Evolutionary conservation across 2,329 filamentous ascomycete species (phyloP), one percentile per base, ranked within the genome.

Genomic region (Xylariaceae sp.): DNA sequence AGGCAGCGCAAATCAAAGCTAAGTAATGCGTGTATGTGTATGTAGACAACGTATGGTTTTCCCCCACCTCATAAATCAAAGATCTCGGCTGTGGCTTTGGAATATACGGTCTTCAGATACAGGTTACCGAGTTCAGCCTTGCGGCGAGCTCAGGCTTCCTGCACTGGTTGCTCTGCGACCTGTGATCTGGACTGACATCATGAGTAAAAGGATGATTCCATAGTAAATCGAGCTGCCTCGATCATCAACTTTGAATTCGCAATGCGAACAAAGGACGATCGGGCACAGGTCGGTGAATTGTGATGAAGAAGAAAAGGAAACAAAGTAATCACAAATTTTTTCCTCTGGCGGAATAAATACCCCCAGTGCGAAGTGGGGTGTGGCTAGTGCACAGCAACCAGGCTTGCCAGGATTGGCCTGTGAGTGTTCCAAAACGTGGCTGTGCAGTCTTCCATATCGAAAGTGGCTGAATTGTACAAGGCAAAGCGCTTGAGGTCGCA

Each of bases 171-270:
- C 76, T 96, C 88, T 96, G 76, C 91, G 88, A 95, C 87, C 90
- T 95, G 92, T 96, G 91, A 90, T 92, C 91, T 87, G 89, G 90
- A 91, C 89, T 87, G 83, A 90, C 88, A 92, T 86, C 90, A 92
- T 87, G 67, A 21, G 77, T 71, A 76, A 74, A 74, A 75, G 77
- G 84, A 87, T 91, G 89, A 87, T 92, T 90, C 90, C 87, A 91
- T 75, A 73, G 72, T 79, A 84, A 91, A 91, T 68, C 90, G 90
- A 94, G 86, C 87, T 94, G 90, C 86, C 82, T 72, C 85, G 90
- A 84, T 78, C 84, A 82, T 93, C 90, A 76, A 94, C 91, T 78
- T 87, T 84, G 81, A 83, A 84, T 79, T 80, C 79, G 79, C 73
- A 71, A 65, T 63, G 69, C 73, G 69, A 81, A 82, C 78, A 89